phyloP scores from a whole-genome alignment of 805 yeast species.

The Kazachstania psychrophila region DNA sequence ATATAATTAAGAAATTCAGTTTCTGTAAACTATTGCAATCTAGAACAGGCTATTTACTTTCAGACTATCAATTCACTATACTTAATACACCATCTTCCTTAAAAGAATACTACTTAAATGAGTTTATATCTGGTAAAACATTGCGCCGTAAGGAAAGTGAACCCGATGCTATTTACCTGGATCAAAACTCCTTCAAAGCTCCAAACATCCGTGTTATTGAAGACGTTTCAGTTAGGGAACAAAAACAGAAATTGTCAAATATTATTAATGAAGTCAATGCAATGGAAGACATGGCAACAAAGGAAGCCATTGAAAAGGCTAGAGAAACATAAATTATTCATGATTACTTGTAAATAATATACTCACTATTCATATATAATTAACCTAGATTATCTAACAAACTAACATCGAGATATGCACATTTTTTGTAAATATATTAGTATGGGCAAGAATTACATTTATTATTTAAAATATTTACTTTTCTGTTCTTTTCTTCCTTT shows the following conservation, averaged over 20 bases:
- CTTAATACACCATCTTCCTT: constrained; percentile 25
- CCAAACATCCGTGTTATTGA: constrained; percentile 35
- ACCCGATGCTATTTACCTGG: constrained; percentile 66
- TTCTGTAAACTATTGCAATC: constrained; percentile 30
- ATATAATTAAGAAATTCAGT: constrained; percentile 31
- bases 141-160: constrained; percentile 48
- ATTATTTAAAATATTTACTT: neutral
- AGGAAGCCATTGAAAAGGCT: constrained; percentile 20
- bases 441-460: neutral
- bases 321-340: constrained; percentile 2
- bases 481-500: neutral
- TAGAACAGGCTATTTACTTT: constrained; percentile 31
- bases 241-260: constrained; percentile 37
- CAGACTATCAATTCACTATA: constrained; percentile 32
- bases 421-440: no score
- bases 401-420: no score
- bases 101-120: constrained; percentile 20
- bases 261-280: constrained; percentile 39
- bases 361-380: no score
- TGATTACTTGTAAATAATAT: neutral
- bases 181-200: constrained; percentile 45
- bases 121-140: constrained; percentile 27
- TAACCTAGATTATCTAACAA: no score
- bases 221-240: constrained; percentile 39
- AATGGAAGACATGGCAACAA: constrained; percentile 22